Conservation (phyloP, 2,329 filamentous ascomycete genomes). For the Parastagonospora avenae region DNA sequence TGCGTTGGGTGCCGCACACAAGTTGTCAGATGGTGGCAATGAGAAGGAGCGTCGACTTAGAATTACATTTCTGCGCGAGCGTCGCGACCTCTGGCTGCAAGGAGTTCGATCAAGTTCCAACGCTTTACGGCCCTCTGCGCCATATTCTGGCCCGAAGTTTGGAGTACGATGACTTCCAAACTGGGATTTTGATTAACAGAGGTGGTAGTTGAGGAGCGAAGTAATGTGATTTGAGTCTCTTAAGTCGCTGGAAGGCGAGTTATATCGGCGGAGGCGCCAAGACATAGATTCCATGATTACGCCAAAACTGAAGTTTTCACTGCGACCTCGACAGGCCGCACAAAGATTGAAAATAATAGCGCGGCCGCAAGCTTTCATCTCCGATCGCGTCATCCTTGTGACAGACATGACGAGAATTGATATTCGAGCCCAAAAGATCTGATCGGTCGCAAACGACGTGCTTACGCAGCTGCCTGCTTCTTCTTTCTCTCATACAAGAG, state of each 20-base stretch:
- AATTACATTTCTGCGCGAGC: not conserved
- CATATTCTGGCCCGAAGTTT: not conserved
- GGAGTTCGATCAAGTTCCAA: too few species aligned
- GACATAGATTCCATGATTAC: too few species aligned
- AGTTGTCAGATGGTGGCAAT: not conserved
- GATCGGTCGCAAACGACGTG: not conserved
- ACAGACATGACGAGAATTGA: not conserved
- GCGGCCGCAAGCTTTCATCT: too few species aligned
- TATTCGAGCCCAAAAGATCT: not conserved
- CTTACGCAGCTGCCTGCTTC: constrained; percentile 18
- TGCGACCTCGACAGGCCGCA: too few species aligned
- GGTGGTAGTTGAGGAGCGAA: too few species aligned
- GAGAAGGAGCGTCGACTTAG: not conserved
- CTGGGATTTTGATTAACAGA: too few species aligned
- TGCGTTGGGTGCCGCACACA: not conserved
- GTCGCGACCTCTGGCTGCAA: not conserved
- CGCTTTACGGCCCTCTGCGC: not conserved
- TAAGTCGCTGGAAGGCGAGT: too few species aligned
- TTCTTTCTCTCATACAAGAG: constrained; percentile 57
- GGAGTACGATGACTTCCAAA: not conserved
- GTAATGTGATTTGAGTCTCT: too few species aligned
- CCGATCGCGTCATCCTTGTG: not conserved
- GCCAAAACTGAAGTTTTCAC: too few species aligned
- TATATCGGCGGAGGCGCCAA: too few species aligned
- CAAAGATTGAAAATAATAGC: too few species aligned